These are phyloP conservation scores for Globisporangium emineosum DNA, from an alignment of 352 stramenopile genomes.

Conservation along the genomic window DNA sequence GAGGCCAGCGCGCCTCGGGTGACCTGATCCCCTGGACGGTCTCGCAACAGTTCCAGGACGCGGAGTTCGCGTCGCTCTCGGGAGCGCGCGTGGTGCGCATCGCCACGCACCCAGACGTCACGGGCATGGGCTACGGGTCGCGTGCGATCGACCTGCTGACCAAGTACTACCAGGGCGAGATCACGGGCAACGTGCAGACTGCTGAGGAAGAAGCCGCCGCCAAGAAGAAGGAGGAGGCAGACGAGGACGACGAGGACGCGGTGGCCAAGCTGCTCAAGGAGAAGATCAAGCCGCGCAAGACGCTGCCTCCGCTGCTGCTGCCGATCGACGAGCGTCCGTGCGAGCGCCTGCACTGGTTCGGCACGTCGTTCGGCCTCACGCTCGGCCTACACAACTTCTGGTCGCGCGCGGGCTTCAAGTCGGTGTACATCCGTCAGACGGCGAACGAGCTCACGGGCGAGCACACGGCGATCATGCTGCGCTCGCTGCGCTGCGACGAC, in stretches of 20 bases:
- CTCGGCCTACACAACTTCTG: constrained; percentile 97
- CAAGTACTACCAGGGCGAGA: constrained; percentile 98
- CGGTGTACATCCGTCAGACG: constrained; percentile 98
- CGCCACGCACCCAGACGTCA: constrained; percentile 96
- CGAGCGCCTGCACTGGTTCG: constrained; percentile 97
- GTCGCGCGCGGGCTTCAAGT: constrained; percentile 90
- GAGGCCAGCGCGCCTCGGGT: constrained; percentile 95
- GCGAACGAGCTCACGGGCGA: constrained; percentile 99
- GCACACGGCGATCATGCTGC: constrained; percentile 94
- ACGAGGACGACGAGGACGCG: constrained; percentile 51
- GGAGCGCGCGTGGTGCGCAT: constrained; percentile 97
- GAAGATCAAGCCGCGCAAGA: constrained; percentile 95
- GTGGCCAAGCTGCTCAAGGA: constrained; percentile 62
- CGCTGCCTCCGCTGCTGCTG: constrained; percentile 95
- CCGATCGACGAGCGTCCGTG: constrained; percentile 92
- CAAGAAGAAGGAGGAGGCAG: constrained; percentile 28
- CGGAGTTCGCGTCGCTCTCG: constrained; percentile 95
- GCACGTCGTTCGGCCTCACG: constrained; percentile 98
- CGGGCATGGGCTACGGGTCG: constrained; percentile 97
- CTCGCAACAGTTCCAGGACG: constrained; percentile 99
- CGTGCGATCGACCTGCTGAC: constrained; percentile 94
- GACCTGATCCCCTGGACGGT: constrained; percentile 99
- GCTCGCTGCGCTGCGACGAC: constrained; percentile 69
- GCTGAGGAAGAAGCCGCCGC: constrained; percentile 34
- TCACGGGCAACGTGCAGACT: constrained; percentile 58